These are phyloP conservation scores for Cicer yamashitae DNA, from an alignment of 306 rosid species.

Conservation along the genomic window DNA sequence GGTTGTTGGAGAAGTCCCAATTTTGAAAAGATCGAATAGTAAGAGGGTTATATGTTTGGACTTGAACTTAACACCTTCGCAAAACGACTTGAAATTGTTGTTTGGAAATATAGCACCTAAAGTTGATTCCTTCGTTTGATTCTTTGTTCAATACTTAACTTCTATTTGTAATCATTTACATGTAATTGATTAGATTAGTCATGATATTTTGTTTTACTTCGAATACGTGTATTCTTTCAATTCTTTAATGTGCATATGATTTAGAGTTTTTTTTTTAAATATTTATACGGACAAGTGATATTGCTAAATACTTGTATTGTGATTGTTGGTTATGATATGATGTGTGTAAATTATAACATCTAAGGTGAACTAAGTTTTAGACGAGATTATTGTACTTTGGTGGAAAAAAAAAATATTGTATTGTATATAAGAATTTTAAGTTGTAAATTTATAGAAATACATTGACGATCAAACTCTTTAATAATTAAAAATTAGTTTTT, in stretches of 20 bases:
- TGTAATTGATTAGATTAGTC: background rate
- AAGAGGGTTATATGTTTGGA: conserved; percentile 61
- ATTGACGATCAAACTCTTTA: too few species aligned
- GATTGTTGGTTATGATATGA: too few species aligned
- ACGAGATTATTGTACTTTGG: too few species aligned
- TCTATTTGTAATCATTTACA: background rate
- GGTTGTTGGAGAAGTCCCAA: conserved; percentile 10
- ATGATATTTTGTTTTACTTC: background rate
- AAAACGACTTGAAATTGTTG: conserved; percentile 75
- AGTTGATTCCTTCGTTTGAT: conserved; percentile 44
- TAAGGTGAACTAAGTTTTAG: too few species aligned
- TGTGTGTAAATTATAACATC: too few species aligned
- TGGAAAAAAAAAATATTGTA: too few species aligned
- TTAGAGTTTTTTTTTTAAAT: too few species aligned
- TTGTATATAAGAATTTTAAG: too few species aligned
- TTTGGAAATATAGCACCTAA: conserved; percentile 74
- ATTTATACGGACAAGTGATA: background rate
- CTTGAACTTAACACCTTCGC: conserved; percentile 81
- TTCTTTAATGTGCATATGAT: background rate
- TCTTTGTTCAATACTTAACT: background rate
- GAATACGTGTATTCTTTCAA: background rate
- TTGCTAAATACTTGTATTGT: too few species aligned
- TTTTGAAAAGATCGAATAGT: conserved; percentile 62
- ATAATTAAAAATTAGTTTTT: too few species aligned
- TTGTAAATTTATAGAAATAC: too few species aligned